Evolutionary conservation across 2,329 filamentous ascomycete genomes (phyloP).

Genomic region (Cercospora zeina): DNA sequence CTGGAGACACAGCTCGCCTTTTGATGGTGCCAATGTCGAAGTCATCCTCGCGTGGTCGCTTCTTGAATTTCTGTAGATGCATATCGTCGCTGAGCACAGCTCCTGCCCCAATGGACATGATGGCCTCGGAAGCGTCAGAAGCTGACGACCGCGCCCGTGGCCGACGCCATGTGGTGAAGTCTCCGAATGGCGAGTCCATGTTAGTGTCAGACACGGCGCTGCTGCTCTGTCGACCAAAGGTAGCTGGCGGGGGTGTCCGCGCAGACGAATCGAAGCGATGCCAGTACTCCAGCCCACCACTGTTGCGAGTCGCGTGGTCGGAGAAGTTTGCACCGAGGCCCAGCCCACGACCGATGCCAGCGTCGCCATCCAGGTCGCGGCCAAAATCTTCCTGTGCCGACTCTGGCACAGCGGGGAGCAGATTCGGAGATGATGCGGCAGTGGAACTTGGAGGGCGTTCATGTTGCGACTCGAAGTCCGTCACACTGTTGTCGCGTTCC

Average conservation of each 20-base stretch:
- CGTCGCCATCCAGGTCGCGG: conserved; percentile 56
- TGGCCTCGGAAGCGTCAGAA: conserved; percentile 38
- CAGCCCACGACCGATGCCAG: conserved; percentile 34
- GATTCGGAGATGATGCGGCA: conserved; percentile 67
- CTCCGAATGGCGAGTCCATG: conserved; percentile 64
- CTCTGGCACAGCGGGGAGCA: conserved; percentile 57
- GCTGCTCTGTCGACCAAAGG: conserved; percentile 58
- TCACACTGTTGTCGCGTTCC: conserved; percentile 68
- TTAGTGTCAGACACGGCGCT: conserved; percentile 63
- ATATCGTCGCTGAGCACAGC: conserved; percentile 39
- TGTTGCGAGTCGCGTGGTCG: conserved; percentile 69
- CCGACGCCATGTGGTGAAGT: conserved; percentile 33
- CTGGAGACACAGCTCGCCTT: conserved; percentile 84
- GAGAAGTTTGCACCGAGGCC: conserved; percentile 68
- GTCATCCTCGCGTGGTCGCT: conserved; percentile 86
- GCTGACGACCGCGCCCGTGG: conserved; percentile 38
- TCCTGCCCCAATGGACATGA: conserved; percentile 21
- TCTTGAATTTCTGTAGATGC: conserved; percentile 56
- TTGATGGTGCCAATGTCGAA: conserved; percentile 88
- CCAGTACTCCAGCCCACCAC: conserved; percentile 74
- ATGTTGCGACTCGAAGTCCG: conserved; percentile 36
- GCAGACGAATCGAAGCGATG: conserved; percentile 70
- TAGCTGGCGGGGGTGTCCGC: conserved; percentile 61
- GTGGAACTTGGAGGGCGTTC: conserved; percentile 54
- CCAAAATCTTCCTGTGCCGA: conserved; percentile 68